Base-by-base conservation (phyloP, 305 asterid genomes). In the Solanum aculeatissimum region DNA sequence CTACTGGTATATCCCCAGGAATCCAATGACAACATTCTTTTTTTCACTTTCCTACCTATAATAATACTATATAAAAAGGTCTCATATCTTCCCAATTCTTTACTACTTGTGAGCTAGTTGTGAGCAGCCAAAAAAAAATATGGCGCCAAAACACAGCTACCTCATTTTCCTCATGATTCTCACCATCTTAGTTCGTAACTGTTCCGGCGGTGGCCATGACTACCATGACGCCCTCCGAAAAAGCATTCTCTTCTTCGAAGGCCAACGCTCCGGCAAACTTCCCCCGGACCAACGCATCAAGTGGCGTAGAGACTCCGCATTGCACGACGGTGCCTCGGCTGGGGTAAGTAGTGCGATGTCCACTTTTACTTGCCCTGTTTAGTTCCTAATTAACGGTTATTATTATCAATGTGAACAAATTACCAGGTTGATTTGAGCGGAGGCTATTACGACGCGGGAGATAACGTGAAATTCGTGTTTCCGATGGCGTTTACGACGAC, bases 201-300 rank as follows among this genome's bases (percentile, higher is more conserved):
- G 49, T 63, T 83, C 90, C 23, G 87, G 87, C 3, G 83, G 71
- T 11, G 86, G 89, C 62, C 98, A 93, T 35, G 86, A 95, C 86
- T 95, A 95, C 94, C 90, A 86, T 43, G 98, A 92, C 57, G 98
- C 98, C 23, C 97, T 95, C 71, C 92, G 89, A 4, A 95, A 95
- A 86, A 91, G 98, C 91, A 92, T 95, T 32, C 91, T 95, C 18
- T 95, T 94, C 94, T 94, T 93, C 88, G 98, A 95, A 87, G 98
- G 98, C 90, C 98, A 95, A 81, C 98, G 98, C 89, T 94, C 98
- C 7, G 98, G 98, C 51, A 85, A 85, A 63, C 96, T 95, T 42
- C 96, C 98, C 0, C 92, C 93, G 2, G 97, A 93, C 87, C 98
- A 95, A 84, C 95, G 98, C 84, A 58, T 93, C 55, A 90, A 90